phyloP scores from a whole-genome alignment of 805 yeast species.

The Wickerhamiella azyma region DNA sequence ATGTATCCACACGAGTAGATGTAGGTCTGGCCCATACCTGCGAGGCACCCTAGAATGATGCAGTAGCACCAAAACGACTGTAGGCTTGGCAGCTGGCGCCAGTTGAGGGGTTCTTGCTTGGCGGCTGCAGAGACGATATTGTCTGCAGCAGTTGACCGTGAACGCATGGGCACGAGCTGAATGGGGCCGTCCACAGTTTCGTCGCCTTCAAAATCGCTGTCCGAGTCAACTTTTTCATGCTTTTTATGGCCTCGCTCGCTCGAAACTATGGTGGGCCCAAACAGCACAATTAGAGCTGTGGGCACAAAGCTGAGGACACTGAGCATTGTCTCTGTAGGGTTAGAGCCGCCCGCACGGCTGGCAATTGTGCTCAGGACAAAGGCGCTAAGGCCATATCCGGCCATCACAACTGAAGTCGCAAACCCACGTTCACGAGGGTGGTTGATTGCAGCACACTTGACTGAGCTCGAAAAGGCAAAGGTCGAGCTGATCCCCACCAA shows the following conservation, averaged over 20 bases:
- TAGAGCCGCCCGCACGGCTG: constrained; percentile 39
- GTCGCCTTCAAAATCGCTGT: constrained; percentile 6
- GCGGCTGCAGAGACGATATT: not conserved
- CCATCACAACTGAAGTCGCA: constrained; percentile 63
- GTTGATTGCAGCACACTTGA: constrained; percentile 59
- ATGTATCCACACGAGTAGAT: constrained; percentile 64
- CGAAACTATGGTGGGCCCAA: constrained; percentile 16
- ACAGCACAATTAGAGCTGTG: constrained; percentile 34
- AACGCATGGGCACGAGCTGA: constrained; percentile 3
- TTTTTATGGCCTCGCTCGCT: constrained; percentile 11
- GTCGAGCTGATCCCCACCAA: constrained; percentile 60
- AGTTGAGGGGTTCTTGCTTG: constrained; percentile 1
- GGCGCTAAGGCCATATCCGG: constrained; percentile 65
- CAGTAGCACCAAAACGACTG: constrained; percentile 39
- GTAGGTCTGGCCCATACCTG: constrained; percentile 63
- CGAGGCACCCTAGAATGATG: constrained; percentile 37
- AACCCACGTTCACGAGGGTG: constrained; percentile 58
- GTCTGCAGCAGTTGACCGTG: not conserved
- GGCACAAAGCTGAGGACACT: constrained; percentile 31
- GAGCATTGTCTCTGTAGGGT: constrained; percentile 39
- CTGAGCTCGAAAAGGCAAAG: constrained; percentile 45
- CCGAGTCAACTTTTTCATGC: not conserved
- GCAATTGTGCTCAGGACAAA: constrained; percentile 48
- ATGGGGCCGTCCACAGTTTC: constrained; percentile 5
- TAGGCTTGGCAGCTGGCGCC: constrained; percentile 18